These are phyloP conservation scores for Trichocomaceae sp. DNA, from an alignment of 2,329 filamentous ascomycete species.

Conservation along the genomic window DNA sequence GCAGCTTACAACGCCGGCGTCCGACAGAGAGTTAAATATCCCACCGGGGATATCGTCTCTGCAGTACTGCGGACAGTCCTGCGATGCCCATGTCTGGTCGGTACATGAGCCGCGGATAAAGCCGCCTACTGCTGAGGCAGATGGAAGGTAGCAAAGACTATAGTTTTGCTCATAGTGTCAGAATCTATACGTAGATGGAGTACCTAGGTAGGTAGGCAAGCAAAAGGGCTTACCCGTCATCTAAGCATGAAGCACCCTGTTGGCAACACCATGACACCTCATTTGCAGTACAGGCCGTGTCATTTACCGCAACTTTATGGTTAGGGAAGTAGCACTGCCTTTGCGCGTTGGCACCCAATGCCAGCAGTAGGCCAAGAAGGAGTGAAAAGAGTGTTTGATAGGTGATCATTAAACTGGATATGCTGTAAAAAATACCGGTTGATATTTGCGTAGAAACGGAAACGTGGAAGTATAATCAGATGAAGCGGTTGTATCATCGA, in stretches of 20 bases:
- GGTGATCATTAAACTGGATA: no score
- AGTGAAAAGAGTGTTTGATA: not conserved
- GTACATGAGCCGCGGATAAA: not conserved
- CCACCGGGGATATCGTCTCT: not conserved
- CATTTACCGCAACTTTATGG: not conserved
- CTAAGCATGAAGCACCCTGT: not conserved
- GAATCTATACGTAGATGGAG: not conserved
- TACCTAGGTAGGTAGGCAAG: no score
- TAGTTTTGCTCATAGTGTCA: not conserved
- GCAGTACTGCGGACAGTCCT: constrained; percentile 1
- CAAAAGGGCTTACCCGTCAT: not conserved
- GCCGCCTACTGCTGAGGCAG: not conserved
- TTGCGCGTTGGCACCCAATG: not conserved
- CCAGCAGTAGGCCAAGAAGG: not conserved
- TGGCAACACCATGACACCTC: not conserved
- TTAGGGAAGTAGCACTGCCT: not conserved
- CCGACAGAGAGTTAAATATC: not conserved
- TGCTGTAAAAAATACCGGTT: no score
- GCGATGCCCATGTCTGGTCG: not conserved
- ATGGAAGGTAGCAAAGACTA: constrained; percentile 1
- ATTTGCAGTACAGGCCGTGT: not conserved
- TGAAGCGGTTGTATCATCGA: no score
- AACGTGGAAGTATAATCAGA: no score
- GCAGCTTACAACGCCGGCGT: not conserved
- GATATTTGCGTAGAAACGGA: no score